Evolutionary conservation across 2,329 filamentous ascomycete species (phyloP).

Genomic region (Ophiocordyceps camponoti-rufipedis): DNA sequence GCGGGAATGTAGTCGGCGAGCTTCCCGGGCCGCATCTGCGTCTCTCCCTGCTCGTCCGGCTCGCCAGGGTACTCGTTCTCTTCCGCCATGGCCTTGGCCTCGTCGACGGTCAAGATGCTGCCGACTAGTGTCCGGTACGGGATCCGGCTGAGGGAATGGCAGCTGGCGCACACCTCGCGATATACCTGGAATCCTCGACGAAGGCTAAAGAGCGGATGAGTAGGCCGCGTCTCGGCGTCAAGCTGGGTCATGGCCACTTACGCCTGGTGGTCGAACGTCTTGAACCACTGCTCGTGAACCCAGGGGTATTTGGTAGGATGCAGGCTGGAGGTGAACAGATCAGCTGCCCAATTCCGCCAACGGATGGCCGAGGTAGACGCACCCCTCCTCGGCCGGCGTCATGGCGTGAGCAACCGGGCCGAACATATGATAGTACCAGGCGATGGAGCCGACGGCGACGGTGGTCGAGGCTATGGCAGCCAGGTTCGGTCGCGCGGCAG

Average conservation of each 20-base stretch:
- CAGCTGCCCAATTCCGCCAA: conserved; percentile 7
- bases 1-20: conserved; percentile 89
- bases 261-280: conserved; percentile 95
- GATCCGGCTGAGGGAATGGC: conserved; percentile 89
- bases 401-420: conserved; percentile 73
- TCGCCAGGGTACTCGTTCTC: conserved; percentile 98
- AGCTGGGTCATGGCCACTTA: conserved; percentile 30
- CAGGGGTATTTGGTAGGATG: conserved; percentile 87
- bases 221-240: neutral
- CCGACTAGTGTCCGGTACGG: conserved; percentile 89
- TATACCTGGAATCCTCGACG: conserved; percentile 99
- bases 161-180: conserved; percentile 92
- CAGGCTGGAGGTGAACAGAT: conserved; percentile 39
- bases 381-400: conserved; percentile 96
- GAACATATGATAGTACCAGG: conserved; percentile 96
- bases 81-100: conserved; percentile 93
- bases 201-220: conserved; percentile 38
- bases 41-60: conserved; percentile 94
- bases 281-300: conserved; percentile 81
- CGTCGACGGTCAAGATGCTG: conserved; percentile 82
- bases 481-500: conserved; percentile 66
- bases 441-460: conserved; percentile 72
- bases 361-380: conserved; percentile 28
- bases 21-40: conserved; percentile 97
- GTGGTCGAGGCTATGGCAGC: conserved; percentile 75